Conservation (phyloP, 1,284 basidiomycete species). For the Apiotrichum laibachii region DNA sequence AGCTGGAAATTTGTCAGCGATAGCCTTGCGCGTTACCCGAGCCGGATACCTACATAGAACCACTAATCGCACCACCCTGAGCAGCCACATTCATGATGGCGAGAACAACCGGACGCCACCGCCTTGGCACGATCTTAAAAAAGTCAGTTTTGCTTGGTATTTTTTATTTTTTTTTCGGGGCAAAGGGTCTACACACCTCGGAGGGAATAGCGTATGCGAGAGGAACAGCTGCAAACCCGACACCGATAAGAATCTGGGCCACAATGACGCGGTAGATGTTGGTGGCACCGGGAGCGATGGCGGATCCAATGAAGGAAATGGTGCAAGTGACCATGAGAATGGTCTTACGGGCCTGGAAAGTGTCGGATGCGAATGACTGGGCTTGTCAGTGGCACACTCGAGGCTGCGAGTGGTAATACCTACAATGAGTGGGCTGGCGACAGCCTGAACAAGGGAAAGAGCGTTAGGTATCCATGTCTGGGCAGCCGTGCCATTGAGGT, state of each 20-base stretch:
- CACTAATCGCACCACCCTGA: not conserved
- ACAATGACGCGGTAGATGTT: constrained; percentile 18
- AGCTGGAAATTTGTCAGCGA: not conserved
- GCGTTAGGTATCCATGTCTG: constrained; percentile 15
- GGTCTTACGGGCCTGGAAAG: constrained; percentile 15
- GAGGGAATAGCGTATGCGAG: constrained; percentile 18
- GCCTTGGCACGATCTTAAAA: constrained; percentile 9
- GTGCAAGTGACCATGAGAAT: constrained; percentile 9
- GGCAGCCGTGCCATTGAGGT: not conserved
- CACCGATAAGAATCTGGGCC: constrained; percentile 15
- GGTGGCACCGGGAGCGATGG: constrained; percentile 13
- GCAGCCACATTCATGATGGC: constrained; percentile 13
- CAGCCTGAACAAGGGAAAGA: constrained; percentile 14
- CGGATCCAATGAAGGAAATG: constrained; percentile 15
- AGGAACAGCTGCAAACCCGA: constrained; percentile 13
- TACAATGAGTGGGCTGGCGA: constrained; percentile 9
- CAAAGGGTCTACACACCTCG: not conserved
- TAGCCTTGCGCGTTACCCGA: not conserved
- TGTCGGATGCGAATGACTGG: constrained; percentile 17
- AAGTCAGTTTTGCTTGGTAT: not conserved
- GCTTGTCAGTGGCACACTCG: not conserved
- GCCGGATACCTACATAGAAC: constrained; percentile 1
- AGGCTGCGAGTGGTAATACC: not conserved
- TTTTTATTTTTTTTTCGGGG: not conserved
- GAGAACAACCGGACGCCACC: constrained; percentile 7